Conservation (phyloP, 352 stramenopile genomes). For the Lagenidium giganteum region DNA sequence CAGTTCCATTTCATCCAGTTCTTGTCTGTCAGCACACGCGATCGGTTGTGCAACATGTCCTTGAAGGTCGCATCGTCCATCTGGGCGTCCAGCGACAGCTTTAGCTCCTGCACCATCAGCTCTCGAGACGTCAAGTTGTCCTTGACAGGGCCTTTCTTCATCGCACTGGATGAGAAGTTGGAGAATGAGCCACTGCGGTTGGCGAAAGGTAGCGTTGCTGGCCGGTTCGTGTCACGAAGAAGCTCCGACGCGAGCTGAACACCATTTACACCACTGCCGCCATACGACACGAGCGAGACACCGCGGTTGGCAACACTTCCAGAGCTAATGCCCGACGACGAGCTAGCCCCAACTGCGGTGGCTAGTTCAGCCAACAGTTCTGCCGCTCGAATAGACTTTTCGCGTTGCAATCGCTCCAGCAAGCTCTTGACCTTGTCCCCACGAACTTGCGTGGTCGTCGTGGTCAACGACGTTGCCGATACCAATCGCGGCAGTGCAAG, state of each 20-base stretch:
- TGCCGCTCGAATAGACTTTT: conserved; percentile 81
- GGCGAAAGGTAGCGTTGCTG: conserved; percentile 38
- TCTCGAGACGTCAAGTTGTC: conserved; percentile 79
- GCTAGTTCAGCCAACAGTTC: conserved; percentile 84
- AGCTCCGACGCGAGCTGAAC: conserved; percentile 84
- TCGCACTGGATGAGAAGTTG: conserved; percentile 19
- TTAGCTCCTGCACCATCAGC: conserved; percentile 83
- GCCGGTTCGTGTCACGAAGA: conserved; percentile 82
- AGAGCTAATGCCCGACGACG: too few relatives aligned
- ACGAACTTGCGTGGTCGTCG: conserved; percentile 61
- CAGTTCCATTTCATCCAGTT: conserved; percentile 91
- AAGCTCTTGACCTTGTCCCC: conserved; percentile 70
- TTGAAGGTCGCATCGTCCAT: conserved; percentile 89
- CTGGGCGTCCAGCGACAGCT: conserved; percentile 83
- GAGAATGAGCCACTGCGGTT: conserved; percentile 3
- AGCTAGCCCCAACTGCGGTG: conserved; percentile 64
- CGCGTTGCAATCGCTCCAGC: conserved; percentile 66
- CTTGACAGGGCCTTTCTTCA: conserved; percentile 39
- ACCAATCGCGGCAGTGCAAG: conserved; percentile 76
- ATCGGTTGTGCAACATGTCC: conserved; percentile 85
- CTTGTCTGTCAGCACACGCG: conserved; percentile 81
- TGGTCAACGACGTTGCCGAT: conserved; percentile 72
- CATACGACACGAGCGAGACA: conserved; percentile 79
- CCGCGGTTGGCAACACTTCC: conserved; percentile 59
- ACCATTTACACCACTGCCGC: conserved; percentile 77